Evolutionary conservation across 345 rosid genomes (phyloP).

Genomic region (Alliaria petiolata): DNA sequence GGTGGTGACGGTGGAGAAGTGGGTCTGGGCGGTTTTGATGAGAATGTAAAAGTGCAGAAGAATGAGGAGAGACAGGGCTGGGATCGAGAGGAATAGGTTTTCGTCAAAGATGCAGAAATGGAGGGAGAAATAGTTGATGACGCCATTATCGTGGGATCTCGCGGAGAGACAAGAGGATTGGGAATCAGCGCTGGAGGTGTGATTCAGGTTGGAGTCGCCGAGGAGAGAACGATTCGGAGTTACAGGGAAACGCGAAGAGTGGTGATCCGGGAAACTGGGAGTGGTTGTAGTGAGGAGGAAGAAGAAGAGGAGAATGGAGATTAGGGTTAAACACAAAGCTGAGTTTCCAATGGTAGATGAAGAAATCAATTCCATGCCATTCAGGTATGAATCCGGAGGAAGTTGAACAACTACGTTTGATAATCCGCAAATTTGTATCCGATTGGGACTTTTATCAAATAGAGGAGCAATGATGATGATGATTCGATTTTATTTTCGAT

Average conservation of each 20-base stretch:
- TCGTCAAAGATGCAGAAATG: conserved; percentile 56
- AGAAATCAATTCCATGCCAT: conserved; percentile 63
- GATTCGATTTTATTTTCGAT: neutral
- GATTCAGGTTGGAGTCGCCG: conserved; percentile 11
- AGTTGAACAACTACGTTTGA: neutral
- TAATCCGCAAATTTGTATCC: neutral
- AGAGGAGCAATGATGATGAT: too few species aligned
- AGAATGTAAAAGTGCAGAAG: conserved; percentile 78
- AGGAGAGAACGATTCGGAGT: conserved; percentile 53
- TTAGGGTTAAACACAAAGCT: conserved; percentile 40
- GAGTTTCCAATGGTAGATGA: conserved; percentile 34
- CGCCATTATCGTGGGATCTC: conserved; percentile 35
- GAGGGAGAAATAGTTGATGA: conserved; percentile 62
- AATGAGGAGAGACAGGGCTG: conserved; percentile 51
- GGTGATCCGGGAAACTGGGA: conserved; percentile 9
- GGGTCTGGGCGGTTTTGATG: conserved; percentile 91
- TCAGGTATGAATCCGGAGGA: neutral
- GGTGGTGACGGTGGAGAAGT: conserved; percentile 87
- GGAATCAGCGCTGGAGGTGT: neutral
- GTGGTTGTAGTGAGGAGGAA: conserved; percentile 33
- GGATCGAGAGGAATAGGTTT: conserved; percentile 51
- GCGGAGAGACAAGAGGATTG: conserved; percentile 31
- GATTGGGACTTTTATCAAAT: neutral
- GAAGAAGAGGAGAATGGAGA: conserved; percentile 56
- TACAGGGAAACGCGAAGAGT: conserved; percentile 6